Percentiles rank a stretch among this genome's conserved stretches.
Evolutionary conservation across 1,139 yeast species (phyloP).

Genomic region (Diutina siamensis): DNA sequence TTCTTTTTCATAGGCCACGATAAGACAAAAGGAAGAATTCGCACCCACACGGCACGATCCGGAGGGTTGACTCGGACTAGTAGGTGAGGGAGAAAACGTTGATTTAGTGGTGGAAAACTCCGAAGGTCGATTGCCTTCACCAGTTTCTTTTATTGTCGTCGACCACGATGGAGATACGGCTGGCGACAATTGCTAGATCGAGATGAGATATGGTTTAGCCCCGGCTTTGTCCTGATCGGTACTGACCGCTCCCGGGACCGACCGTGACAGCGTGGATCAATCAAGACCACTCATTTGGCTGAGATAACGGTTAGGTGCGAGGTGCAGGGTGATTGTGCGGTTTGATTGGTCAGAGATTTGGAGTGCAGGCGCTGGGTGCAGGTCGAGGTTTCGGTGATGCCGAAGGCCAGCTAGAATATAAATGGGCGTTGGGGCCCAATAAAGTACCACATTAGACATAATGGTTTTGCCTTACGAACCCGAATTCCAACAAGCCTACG

Average conservation of each 20-base stretch:
- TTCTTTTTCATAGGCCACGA: not conserved
- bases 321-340: slow-evolving; percentile 1
- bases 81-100: too few relatives aligned
- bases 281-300: slow-evolving; percentile 1
- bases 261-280: not conserved
- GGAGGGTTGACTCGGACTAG: too few relatives aligned
- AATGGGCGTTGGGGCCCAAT: not conserved
- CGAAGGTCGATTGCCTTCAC: too few relatives aligned
- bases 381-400: slow-evolving; percentile 1
- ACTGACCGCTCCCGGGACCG: not conserved
- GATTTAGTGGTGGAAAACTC: too few relatives aligned
- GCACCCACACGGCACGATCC: not conserved
- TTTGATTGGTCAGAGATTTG: slow-evolving; percentile 10
- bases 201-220: not conserved
- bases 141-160: not conserved
- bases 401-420: not conserved
- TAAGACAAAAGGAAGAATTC: not conserved
- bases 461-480: slow-evolving; percentile 47
- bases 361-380: slow-evolving; percentile 2
- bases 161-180: not conserved
- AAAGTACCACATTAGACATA: slow-evolving; percentile 4
- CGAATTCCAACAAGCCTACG: slow-evolving; percentile 97
- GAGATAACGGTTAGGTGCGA: slow-evolving; percentile 2
- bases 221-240: not conserved
- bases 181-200: not conserved